Percentiles rank a stretch among this genome's conserved stretches.
Evolutionary conservation across 116 monocot genomes (phyloP).

Genomic region (Zostera marina): DNA sequence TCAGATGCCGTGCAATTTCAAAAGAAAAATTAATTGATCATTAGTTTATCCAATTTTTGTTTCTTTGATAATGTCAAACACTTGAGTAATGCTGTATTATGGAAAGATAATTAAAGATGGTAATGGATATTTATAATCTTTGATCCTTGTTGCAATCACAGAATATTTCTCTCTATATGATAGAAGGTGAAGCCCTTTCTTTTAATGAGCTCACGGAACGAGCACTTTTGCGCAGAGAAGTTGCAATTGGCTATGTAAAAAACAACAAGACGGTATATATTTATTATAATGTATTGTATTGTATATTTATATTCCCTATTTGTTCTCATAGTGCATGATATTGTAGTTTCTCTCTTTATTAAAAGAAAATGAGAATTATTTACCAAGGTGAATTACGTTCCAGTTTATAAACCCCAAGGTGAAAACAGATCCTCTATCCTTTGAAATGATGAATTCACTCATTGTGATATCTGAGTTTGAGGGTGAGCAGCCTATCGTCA

Average conservation of each 20-base stretch:
- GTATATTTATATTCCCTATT: background rate
- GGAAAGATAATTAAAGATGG: no score
- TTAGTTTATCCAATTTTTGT: background rate
- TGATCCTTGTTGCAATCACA: slow-evolving; percentile 6
- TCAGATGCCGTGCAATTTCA: background rate
- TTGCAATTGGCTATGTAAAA: slow-evolving; percentile 80
- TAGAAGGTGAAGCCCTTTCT: slow-evolving; percentile 61
- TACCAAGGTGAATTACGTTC: background rate
- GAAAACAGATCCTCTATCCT: slow-evolving; percentile 45
- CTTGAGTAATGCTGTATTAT: no score
- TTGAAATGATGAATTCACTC: slow-evolving; percentile 61
- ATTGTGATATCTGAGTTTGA: slow-evolving; percentile 81
- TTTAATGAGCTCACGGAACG: slow-evolving; percentile 81
- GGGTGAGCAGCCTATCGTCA: slow-evolving; percentile 22
- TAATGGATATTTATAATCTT: background rate
- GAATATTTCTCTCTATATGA: slow-evolving; percentile 76
- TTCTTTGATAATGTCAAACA: no score
- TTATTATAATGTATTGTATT: background rate
- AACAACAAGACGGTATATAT: slow-evolving; percentile 48
- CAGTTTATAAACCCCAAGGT: slow-evolving; percentile 80
- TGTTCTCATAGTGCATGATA: no score
- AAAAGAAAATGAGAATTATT: background rate
- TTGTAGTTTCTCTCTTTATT: no score
- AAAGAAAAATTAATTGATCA: background rate
- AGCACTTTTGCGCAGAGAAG: slow-evolving; percentile 72